Evolutionary conservation across 192 early-diverging fungal species (phyloP).

Genomic region (Oehlia diaphana): DNA sequence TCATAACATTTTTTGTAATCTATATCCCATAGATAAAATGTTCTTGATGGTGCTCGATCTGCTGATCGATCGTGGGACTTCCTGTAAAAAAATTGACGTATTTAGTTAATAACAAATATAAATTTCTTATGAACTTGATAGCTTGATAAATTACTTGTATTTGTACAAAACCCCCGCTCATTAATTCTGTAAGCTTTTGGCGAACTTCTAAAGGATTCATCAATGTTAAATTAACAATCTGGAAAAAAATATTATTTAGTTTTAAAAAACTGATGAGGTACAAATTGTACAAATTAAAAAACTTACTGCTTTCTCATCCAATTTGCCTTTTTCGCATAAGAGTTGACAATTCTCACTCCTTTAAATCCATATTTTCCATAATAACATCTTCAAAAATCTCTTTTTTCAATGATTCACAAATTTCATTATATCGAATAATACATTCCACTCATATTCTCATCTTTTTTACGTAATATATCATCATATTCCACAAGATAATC

Average conservation of each 20-base stretch:
- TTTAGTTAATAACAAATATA: slow-evolving; percentile 20
- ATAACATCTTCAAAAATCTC: slow-evolving; percentile 57
- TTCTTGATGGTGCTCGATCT: slow-evolving; percentile 74
- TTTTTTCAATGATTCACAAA: slow-evolving; percentile 55
- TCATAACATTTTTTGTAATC: slow-evolving; percentile 21
- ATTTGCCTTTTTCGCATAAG: slow-evolving; percentile 68
- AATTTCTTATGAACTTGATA: neutral
- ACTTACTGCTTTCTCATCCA: slow-evolving; percentile 65
- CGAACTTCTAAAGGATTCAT: slow-evolving; percentile 63
- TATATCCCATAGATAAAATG: slow-evolving; percentile 71
- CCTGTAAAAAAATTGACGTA: slow-evolving; percentile 42
- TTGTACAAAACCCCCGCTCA: slow-evolving; percentile 43
- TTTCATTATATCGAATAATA: slow-evolving; percentile 60
- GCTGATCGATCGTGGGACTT: slow-evolving; percentile 68
- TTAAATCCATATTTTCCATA: slow-evolving; percentile 58
- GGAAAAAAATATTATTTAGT: neutral
- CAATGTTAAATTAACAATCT: slow-evolving; percentile 65
- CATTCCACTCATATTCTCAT: slow-evolving; percentile 59
- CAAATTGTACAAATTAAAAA: too few species aligned
- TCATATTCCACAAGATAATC: slow-evolving; percentile 54
- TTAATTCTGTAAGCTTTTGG: slow-evolving; percentile 59
- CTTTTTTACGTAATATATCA: slow-evolving; percentile 53
- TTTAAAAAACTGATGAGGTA: too few species aligned
- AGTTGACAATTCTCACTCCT: slow-evolving; percentile 62
- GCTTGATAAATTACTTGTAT: slow-evolving; percentile 29